Conservation (phyloP, 495 filamentous ascomycete genomes). For the Pyrenula massariospora region DNA sequence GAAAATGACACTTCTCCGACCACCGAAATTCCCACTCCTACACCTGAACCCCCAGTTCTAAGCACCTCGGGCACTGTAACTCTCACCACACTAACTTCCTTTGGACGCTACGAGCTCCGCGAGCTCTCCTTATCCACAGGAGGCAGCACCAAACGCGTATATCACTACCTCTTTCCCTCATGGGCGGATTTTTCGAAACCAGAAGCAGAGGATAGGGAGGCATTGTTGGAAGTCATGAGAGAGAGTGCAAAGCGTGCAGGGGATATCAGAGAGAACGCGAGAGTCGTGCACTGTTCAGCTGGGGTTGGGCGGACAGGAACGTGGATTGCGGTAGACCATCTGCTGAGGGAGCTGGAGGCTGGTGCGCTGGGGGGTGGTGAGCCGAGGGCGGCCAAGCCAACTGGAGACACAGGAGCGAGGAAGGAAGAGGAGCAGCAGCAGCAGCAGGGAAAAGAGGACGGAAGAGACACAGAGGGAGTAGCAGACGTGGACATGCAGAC, state of each 20-base stretch:
- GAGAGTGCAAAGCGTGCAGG: constrained; percentile 61
- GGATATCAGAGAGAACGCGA: constrained; percentile 51
- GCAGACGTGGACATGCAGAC: background rate
- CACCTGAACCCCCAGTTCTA: background rate
- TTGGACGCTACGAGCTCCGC: constrained; percentile 41
- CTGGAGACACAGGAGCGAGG: constrained; percentile 14
- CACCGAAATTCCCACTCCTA: background rate
- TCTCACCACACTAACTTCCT: constrained; percentile 35
- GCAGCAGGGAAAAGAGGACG: constrained; percentile 2
- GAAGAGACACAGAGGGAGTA: constrained; percentile 8
- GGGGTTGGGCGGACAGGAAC: constrained; percentile 91
- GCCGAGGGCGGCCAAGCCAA: constrained; percentile 9
- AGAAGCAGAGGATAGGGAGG: constrained; percentile 62
- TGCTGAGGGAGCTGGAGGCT: constrained; percentile 68
- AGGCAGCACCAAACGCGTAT: constrained; percentile 58
- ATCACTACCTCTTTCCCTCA: constrained; percentile 80
- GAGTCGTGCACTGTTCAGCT: constrained; percentile 87
- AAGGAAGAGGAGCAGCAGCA: background rate
- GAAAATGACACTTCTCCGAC: background rate
- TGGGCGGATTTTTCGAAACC: constrained; percentile 95
- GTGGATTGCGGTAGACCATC: constrained; percentile 87
- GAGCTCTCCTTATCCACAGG: constrained; percentile 43
- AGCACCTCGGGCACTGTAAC: constrained; percentile 21
- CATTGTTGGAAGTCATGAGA: constrained; percentile 67
- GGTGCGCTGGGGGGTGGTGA: constrained; percentile 62